Evolutionary conservation across 345 rosid genomes (phyloP).

Genomic region (Pugionium dolabratum): DNA sequence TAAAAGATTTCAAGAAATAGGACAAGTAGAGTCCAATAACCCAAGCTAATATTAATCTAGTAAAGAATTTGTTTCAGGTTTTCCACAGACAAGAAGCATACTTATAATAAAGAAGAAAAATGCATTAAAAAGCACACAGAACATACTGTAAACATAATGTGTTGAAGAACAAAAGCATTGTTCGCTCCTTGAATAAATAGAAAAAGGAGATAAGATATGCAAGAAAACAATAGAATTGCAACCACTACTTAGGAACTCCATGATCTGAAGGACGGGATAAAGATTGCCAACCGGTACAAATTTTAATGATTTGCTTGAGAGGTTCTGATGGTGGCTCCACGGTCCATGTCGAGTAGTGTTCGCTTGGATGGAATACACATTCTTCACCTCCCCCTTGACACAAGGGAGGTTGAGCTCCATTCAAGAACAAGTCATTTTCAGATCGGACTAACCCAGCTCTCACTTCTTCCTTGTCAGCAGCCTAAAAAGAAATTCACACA

Average conservation of each 20-base stretch:
- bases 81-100: slow-evolving; percentile 22
- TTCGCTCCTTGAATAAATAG: slow-evolving; percentile 2
- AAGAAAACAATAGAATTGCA: slow-evolving; percentile 16
- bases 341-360: slow-evolving; percentile 59
- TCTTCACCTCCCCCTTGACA: slow-evolving; percentile 43
- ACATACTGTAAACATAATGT: slow-evolving; percentile 22
- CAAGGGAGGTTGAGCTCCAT: slow-evolving; percentile 56
- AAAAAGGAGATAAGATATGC: not conserved
- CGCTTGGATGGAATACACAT: slow-evolving; percentile 59
- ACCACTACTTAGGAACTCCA: slow-evolving; percentile 32
- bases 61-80: not conserved
- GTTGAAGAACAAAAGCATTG: slow-evolving; percentile 19
- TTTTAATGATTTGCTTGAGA: slow-evolving; percentile 52
- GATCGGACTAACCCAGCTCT: slow-evolving; percentile 60
- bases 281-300: slow-evolving; percentile 72
- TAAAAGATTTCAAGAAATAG: not conserved
- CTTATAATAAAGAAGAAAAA: slow-evolving; percentile 3
- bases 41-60: slow-evolving; percentile 6
- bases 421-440: slow-evolving; percentile 61
- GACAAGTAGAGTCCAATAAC: too few relatives aligned
- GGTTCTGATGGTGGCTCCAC: slow-evolving; percentile 57
- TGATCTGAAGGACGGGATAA: slow-evolving; percentile 47
- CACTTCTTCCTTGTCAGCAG: slow-evolving; percentile 56
- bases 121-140: slow-evolving; percentile 19
- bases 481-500: slow-evolving; percentile 42